Conservation (phyloP, 768 basidiomycete species). For the Amanita exitialis region DNA sequence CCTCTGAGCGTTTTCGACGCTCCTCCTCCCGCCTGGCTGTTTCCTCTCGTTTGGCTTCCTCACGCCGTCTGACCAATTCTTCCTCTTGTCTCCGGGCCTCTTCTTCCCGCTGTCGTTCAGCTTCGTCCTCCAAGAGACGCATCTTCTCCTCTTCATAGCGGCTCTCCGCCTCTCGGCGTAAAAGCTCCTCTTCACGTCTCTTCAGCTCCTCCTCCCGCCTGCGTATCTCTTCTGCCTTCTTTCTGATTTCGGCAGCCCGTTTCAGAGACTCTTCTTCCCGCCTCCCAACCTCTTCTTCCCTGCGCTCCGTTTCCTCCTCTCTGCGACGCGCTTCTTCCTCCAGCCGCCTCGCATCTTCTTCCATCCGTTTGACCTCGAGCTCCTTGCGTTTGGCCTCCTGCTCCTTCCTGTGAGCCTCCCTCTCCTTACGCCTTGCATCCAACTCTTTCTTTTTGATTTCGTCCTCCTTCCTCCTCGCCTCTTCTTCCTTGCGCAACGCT, state of each 20-base stretch:
- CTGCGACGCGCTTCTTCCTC: slow-evolving; percentile 8
- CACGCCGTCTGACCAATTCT: slow-evolving; percentile 14
- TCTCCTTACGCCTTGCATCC: slow-evolving; percentile 12
- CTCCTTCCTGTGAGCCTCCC: slow-evolving; percentile 13
- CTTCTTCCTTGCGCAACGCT: slow-evolving; percentile 24
- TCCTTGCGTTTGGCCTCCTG: slow-evolving; percentile 11
- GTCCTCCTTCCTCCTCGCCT: slow-evolving; percentile 23
- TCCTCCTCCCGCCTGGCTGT: slow-evolving; percentile 8
- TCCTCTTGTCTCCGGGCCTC: neutral
- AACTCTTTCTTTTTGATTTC: slow-evolving; percentile 15
- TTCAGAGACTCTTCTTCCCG: slow-evolving; percentile 8
- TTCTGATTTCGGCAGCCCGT: slow-evolving; percentile 3
- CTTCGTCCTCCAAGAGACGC: neutral
- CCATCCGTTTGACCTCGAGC: slow-evolving; percentile 1
- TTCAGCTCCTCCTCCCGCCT: slow-evolving; percentile 5
- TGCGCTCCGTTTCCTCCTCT: slow-evolving; percentile 4
- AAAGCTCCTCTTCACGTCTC: slow-evolving; percentile 9
- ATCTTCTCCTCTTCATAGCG: neutral
- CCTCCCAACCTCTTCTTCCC: slow-evolving; percentile 7
- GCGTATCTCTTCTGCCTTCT: slow-evolving; percentile 15
- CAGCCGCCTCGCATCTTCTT: slow-evolving; percentile 12
- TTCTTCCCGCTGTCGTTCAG: neutral
- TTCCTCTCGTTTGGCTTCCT: slow-evolving; percentile 15
- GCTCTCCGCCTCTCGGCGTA: slow-evolving; percentile 8
- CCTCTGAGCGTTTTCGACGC: slow-evolving; percentile 10